Evolutionary conservation across 2,329 filamentous ascomycete species (phyloP).

Genomic region (Phoma sp.): DNA sequence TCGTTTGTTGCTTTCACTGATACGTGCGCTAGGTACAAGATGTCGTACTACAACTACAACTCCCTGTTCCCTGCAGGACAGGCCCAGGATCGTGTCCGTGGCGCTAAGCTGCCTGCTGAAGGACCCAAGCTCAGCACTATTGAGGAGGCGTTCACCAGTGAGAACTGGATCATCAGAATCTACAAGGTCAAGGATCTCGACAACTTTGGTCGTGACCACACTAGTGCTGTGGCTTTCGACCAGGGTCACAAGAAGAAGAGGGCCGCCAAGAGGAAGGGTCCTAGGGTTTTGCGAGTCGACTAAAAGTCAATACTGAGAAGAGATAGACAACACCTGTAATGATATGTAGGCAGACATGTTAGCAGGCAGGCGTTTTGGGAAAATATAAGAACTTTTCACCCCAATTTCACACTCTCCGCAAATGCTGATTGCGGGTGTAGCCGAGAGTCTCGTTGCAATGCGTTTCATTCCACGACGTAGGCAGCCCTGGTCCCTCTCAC

Average conservation of each 20-base stretch:
- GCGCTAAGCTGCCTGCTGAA: slow-evolving; percentile 77
- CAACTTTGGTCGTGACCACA: slow-evolving; percentile 90
- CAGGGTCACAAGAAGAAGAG: slow-evolving; percentile 86
- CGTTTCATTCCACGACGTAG: no score
- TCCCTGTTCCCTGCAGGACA: slow-evolving; percentile 89
- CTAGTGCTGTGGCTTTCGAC: slow-evolving; percentile 71
- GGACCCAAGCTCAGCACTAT: slow-evolving; percentile 85
- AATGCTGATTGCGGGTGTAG: neutral
- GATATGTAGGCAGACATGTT: slow-evolving; percentile 28
- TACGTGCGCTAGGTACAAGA: slow-evolving; percentile 82
- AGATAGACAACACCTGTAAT: slow-evolving; percentile 39
- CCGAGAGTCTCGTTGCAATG: neutral
- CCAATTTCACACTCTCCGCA: neutral
- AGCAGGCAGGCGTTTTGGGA: slow-evolving; percentile 36
- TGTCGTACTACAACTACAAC: slow-evolving; percentile 99
- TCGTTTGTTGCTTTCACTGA: slow-evolving; percentile 22
- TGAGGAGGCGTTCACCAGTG: slow-evolving; percentile 97
- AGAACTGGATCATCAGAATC: slow-evolving; percentile 99
- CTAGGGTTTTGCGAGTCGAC: slow-evolving; percentile 73
- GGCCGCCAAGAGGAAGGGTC: slow-evolving; percentile 72
- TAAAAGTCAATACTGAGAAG: slow-evolving; percentile 49
- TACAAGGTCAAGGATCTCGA: slow-evolving; percentile 99
- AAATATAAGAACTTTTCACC: slow-evolving; percentile 32
- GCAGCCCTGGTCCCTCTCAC: neutral
- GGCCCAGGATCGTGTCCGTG: slow-evolving; percentile 87